phyloP scores from a whole-genome alignment of 805 yeast species.

The Metschnikowia hibisci region DNA sequence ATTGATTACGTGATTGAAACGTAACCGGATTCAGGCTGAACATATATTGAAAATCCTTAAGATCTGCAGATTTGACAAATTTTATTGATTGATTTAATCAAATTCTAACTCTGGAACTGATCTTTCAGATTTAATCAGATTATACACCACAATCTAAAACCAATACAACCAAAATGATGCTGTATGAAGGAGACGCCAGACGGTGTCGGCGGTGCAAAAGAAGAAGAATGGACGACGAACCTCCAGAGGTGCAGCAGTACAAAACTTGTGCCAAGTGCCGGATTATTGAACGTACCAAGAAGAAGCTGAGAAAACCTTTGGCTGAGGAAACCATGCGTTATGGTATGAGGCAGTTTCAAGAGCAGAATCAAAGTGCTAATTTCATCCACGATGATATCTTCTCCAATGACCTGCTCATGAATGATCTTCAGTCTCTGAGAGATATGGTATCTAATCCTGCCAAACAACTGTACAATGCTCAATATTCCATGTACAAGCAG shows the following conservation, averaged over 20 bases:
- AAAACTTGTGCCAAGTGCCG: slow-evolving; percentile 59
- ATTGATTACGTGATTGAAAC: no score
- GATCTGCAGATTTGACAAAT: no score
- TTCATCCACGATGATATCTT: slow-evolving; percentile 31
- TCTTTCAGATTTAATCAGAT: no score
- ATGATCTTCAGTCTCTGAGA: slow-evolving; percentile 12
- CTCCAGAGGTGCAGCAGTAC: slow-evolving; percentile 52
- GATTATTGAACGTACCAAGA: slow-evolving; percentile 46
- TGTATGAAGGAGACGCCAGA: slow-evolving; percentile 25
- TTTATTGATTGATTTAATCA: no score
- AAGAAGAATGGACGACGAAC: slow-evolving; percentile 52
- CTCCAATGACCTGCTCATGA: slow-evolving; percentile 21
- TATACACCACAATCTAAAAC: no score
- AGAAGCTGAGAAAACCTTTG: slow-evolving; percentile 42
- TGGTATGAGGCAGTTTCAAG: slow-evolving; percentile 43
- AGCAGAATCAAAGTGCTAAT: slow-evolving; percentile 32
- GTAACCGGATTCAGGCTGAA: no score
- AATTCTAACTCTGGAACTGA: no score
- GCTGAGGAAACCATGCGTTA: slow-evolving; percentile 45
- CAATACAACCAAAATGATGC: slow-evolving; percentile 16
- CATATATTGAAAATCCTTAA: no score
- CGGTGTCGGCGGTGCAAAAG: slow-evolving; percentile 57
- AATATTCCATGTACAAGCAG: slow-evolving; percentile 14
- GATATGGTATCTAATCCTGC: slow-evolving; percentile 13
- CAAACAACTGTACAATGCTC: slow-evolving; percentile 15